Evolutionary conservation across 139 green algal species (phyloP), one percentile per base, ranked within the genome.

Genomic region (Coelastrella sp.): DNA sequence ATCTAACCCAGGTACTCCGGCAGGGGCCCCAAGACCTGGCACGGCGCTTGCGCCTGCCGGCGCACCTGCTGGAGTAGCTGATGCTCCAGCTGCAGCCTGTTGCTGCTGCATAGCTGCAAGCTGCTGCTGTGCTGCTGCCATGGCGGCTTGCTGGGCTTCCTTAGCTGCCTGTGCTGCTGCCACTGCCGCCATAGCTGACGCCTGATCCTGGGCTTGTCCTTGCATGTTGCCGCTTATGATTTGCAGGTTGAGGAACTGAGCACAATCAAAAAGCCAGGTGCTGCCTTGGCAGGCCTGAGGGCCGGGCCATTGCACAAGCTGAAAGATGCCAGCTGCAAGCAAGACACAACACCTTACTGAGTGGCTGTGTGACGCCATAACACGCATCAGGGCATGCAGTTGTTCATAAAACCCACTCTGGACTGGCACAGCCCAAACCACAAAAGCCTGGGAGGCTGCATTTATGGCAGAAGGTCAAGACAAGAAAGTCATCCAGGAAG

Each of bases 241-340:
- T 14, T 90, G 73, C 19, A 90, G 5, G 32, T 83, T 84, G 3
- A 90, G 54, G 56, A n/a, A 84, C 56, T 80, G 85, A n/a, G 85
- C 85, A 11, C 85, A 90, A 19, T 90, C 85, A 75, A 84, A 90
- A 23, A 90, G 22, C 85, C 85, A 90, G 8, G n/a, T 84, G 20
- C 82, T 73, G 85, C 73, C 68, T 11, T 74, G 23, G 32, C 85
- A 90, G n/a, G 59, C 73, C 23, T 84, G 10, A 6, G 71, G 23
- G 19, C 85, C 85, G 32, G 85, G 85, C 68, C 74, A 90, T 73
- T 90, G 85, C n/a, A 90, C 85, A 56, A 90, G 23, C 59, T 83
- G 58, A 0, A 83, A 65, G 4, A 57, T 32, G 3, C 73, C 73
- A n/a, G 23, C 83, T 88, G 83, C 83, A 88, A 8, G 14, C 14